Base-by-base conservation (phyloP, 169 alveolate species). In the Plasmodium cynomolgi region DNA sequence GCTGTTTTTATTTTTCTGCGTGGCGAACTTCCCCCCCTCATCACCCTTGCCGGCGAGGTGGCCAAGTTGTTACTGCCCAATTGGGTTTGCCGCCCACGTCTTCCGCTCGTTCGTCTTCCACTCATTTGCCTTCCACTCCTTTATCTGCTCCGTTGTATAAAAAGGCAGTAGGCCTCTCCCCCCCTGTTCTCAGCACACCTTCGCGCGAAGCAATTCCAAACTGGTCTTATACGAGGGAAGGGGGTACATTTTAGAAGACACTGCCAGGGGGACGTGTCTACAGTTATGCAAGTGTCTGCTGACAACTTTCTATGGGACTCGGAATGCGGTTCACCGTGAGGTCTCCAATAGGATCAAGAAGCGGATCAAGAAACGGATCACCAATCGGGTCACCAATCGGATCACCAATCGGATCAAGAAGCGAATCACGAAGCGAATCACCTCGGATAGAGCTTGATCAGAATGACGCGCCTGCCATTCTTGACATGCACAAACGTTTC, bases 401-500 rank as follows among this genome's bases (percentile, higher is more conserved):
- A 56, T 86, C 71, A 88, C 29, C 82, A n/a, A n/a, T 88, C 1
- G 94, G 94, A 88, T 79, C n/a, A n/a, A n/a, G n/a, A n/a, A n/a
- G n/a, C 31, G 75, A 3, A 62, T 62, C 68, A n/a, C n/a, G 3
- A 44, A 50, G n/a, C 17, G 34, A 1, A 56, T 86, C 71, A 88
- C 29, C 82, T 88, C 1, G 94, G 94, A 88, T 79, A 88, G 29
- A 33, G 75, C 50, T 88, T 88, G 13, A 88, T 79, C 33, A 88
- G 72, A 73, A 79, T 79, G n/a, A 88, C 82, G 41, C 81, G 79
- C 20, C 71, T 88, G 13, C 56, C 37, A 15, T 88, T 88, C 71
- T 88, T 34, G 56, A 88, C 72, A 68, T 88, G 94, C 26, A 81
- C 39, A 80, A 88, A 88, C 31, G 81, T 88, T 34, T 88, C 90